Percentiles rank a stretch among this genome's conserved stretches.
Evolutionary conservation across 2,329 filamentous ascomycete species (phyloP).

Genomic region (Byssoonygena ceratinophila): DNA sequence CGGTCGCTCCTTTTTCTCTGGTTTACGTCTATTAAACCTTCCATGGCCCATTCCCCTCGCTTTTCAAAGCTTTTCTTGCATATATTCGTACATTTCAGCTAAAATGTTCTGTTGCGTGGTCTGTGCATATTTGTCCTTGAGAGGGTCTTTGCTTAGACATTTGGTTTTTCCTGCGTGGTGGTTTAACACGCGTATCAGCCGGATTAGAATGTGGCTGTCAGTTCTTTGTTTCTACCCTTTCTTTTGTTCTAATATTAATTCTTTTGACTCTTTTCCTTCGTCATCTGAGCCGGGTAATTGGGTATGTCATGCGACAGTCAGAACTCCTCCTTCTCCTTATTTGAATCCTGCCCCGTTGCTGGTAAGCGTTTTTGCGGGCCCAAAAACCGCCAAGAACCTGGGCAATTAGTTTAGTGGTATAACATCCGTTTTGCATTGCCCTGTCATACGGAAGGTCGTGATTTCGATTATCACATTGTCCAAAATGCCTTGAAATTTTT

Average conservation of each 20-base stretch:
- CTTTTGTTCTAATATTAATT: no score
- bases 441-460: slow-evolving; percentile 12
- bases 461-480: slow-evolving; percentile 19
- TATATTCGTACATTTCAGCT: not conserved
- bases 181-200: not conserved
- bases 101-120: not conserved
- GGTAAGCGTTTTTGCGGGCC: not conserved
- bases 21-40: no score
- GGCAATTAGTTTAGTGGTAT: slow-evolving; percentile 17
- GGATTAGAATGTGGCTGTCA: not conserved
- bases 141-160: not conserved
- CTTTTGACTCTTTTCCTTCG: no score
- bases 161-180: not conserved
- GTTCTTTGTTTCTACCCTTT: not conserved
- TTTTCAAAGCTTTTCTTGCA: not conserved
- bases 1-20: no score
- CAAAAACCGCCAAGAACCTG: not conserved
- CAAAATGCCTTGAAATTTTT: not conserved
- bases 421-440: slow-evolving; percentile 15
- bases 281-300: no score
- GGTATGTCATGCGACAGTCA: not conserved
- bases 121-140: not conserved
- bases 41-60: not conserved
- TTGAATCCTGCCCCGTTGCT: no score
- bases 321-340: no score